A percentile compares a stretch with the other conserved stretches of the same genome.
Conservation (phyloP, 2,329 filamentous ascomycete species). For the Magnaporthiopsis rhizophila region DNA sequence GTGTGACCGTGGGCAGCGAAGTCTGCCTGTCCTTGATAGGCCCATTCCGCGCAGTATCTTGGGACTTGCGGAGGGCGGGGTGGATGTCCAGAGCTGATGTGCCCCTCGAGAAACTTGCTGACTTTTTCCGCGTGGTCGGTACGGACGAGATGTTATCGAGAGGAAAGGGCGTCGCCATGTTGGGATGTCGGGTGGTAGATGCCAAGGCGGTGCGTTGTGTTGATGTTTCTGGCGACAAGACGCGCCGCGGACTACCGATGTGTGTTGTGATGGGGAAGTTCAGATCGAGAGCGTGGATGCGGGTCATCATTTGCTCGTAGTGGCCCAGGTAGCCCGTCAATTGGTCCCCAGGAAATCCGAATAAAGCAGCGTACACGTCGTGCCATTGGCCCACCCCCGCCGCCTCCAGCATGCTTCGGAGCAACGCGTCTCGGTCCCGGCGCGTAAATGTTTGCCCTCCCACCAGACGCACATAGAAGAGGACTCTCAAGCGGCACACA, state of each 20-base stretch:
- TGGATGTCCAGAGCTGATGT: not conserved
- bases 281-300: not conserved
- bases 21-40: not conserved
- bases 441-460: not conserved
- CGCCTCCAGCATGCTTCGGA: slow-evolving; percentile 5
- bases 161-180: not conserved
- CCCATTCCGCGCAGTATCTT: not conserved
- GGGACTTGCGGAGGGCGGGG: slow-evolving; percentile 1
- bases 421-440: not conserved
- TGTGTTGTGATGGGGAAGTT: not conserved
- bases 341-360: not conserved
- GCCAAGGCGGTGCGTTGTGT: not conserved
- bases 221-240: not conserved
- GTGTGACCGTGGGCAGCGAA: slow-evolving; percentile 1
- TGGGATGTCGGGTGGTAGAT: not conserved
- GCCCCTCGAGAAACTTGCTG: not conserved
- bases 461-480: slow-evolving; percentile 11
- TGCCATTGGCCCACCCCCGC: slow-evolving; percentile 11
- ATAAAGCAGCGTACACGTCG: slow-evolving; percentile 10
- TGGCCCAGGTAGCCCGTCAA: not conserved
- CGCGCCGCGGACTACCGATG: no score
- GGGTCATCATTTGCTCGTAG: not conserved
- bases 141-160: not conserved
- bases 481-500: slow-evolving; percentile 9
- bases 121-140: not conserved